Evolutionary conservation across 1,284 basidiomycete genomes (phyloP).

Genomic region (Ceratobasidium sp.): DNA sequence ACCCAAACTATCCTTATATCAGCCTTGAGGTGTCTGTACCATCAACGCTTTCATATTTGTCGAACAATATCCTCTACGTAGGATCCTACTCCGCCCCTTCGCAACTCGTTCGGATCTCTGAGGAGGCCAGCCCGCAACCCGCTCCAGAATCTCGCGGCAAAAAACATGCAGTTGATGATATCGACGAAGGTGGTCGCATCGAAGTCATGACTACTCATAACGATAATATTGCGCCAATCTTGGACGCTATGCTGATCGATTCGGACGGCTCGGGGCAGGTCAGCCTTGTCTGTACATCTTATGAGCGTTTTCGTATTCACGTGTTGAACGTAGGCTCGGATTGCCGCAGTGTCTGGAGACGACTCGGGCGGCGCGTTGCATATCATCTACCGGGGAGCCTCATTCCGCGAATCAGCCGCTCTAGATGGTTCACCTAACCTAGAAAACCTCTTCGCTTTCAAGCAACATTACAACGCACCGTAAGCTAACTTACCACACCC

Average conservation of each 20-base stretch:
- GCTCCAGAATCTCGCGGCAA: constrained; percentile 42
- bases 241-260: constrained; percentile 86
- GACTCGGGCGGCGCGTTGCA: constrained; percentile 85
- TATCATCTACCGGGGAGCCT: constrained; percentile 87
- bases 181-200: not conserved
- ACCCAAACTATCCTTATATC: not conserved
- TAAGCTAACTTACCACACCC: constrained; percentile 59
- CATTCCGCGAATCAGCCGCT: constrained; percentile 76
- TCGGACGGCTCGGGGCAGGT: constrained; percentile 83
- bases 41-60: constrained; percentile 82
- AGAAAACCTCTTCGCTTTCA: constrained; percentile 75
- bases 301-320: constrained; percentile 16
- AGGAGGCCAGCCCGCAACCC: constrained; percentile 50
- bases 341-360: constrained; percentile 92
- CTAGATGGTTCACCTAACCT: constrained; percentile 74
- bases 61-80: constrained; percentile 80
- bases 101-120: constrained; percentile 75
- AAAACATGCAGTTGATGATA: constrained; percentile 30
- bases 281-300: constrained; percentile 53
- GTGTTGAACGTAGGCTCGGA: constrained; percentile 61
- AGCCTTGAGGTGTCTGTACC: constrained; percentile 77
- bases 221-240: constrained; percentile 87
- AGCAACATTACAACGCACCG: constrained; percentile 65
- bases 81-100: constrained; percentile 90
- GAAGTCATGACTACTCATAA: constrained; percentile 57